phyloP scores from a whole-genome alignment of 78 protist genomes.

The Dictyostelium citrinum region DNA sequence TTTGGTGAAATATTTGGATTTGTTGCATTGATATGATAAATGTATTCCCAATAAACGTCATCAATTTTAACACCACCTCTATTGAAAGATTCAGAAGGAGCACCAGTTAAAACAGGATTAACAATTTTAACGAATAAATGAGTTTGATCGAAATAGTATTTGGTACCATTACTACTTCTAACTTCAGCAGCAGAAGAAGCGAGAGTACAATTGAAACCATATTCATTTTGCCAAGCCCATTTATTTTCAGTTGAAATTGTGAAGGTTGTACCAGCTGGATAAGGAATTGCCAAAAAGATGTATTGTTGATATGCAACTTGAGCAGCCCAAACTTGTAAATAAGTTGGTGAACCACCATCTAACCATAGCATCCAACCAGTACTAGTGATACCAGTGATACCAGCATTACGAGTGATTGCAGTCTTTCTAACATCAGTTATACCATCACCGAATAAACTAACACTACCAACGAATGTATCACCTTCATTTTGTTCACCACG shows the following conservation, averaged over 20 bases:
- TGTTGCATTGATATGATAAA: constrained; percentile 7
- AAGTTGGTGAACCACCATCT: neutral
- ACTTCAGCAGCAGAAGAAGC: neutral
- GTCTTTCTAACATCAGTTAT: neutral
- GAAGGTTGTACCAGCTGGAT: constrained; percentile 21
- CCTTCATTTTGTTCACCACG: neutral
- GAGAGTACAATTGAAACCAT: neutral
- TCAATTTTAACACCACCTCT: constrained; percentile 6
- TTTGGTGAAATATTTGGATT: neutral
- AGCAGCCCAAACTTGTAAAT: neutral
- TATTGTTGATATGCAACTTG: constrained; percentile 6
- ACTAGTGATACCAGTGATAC: constrained; percentile 48
- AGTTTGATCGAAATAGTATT: constrained; percentile 33
- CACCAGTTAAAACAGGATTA: neutral
- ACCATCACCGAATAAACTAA: constrained; percentile 14
- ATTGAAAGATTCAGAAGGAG: neutral
- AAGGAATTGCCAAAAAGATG: constrained; percentile 17
- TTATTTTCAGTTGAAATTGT: neutral
- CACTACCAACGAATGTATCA: constrained; percentile 3
- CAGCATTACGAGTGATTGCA: constrained; percentile 8
- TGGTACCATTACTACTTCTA: constrained; percentile 19
- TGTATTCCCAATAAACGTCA: constrained; percentile 7
- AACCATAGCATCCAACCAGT: constrained; percentile 28
- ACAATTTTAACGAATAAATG: neutral
- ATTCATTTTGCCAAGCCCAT: neutral